Evolutionary conservation across 2,329 filamentous ascomycete species (phyloP).

Genomic region (Nemania abortiva): DNA sequence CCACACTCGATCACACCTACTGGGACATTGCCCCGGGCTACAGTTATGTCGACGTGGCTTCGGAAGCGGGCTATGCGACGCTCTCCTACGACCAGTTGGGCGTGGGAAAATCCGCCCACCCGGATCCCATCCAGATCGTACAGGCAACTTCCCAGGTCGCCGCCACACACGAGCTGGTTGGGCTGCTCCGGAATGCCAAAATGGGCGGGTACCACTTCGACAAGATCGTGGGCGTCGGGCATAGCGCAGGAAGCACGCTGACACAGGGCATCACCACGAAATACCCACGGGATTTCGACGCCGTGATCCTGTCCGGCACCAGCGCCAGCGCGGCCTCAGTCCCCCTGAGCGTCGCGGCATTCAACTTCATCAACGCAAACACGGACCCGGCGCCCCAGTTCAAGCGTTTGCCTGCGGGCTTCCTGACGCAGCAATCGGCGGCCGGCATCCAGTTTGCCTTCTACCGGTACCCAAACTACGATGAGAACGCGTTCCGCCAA

Average conservation of each 20-base stretch:
- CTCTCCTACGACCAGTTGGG: constrained; percentile 59
- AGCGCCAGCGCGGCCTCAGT: constrained; percentile 35
- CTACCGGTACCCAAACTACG: constrained; percentile 41
- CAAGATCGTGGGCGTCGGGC: constrained; percentile 55
- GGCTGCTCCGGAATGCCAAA: constrained; percentile 43
- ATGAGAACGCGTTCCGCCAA: constrained; percentile 34
- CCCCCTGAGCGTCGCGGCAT: constrained; percentile 32
- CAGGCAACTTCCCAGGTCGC: constrained; percentile 54
- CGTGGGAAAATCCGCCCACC: constrained; percentile 53
- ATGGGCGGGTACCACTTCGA: constrained; percentile 47
- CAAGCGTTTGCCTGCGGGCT: constrained; percentile 36
- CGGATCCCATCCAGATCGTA: constrained; percentile 54
- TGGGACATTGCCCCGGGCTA: constrained; percentile 56
- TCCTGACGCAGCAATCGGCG: constrained; percentile 37
- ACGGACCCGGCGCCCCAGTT: constrained; percentile 46
- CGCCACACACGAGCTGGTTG: constrained; percentile 52
- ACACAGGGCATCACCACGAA: constrained; percentile 50
- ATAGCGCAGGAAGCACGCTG: constrained; percentile 54
- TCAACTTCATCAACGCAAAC: constrained; percentile 40
- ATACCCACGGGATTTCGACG: constrained; percentile 53
- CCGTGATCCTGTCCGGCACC: constrained; percentile 55
- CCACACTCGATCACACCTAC: constrained; percentile 54
- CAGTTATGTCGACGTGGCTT: constrained; percentile 57
- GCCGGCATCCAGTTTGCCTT: constrained; percentile 43
- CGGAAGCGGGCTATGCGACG: constrained; percentile 54